Evolutionary conservation across 2,329 filamentous ascomycete genomes (phyloP), one percentile per base, ranked within the genome.

Genomic region (Fusarium temperatum): DNA sequence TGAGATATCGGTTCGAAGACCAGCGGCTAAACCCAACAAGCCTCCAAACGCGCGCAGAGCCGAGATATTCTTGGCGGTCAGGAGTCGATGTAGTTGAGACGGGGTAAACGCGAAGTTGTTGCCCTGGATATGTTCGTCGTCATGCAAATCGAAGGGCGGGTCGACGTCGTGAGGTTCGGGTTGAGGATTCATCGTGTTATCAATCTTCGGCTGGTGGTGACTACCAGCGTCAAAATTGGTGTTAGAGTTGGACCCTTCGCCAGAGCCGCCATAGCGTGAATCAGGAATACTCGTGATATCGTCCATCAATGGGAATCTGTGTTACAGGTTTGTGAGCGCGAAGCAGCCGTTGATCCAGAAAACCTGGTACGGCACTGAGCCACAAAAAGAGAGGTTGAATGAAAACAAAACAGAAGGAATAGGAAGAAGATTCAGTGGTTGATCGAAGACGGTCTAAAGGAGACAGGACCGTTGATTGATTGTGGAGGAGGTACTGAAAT

Each of bases 31-130:
- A n/a, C 88, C 88, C 14, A 80, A 75, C 18, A 89, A 76, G 22
- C 88, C 88, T n/a, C 88, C 88, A 68, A 90, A 83, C 22, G 85
- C 86, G 55, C 84, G 82, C 41, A 88, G 85, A 17, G 85, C 87
- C 14, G 83, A 66, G 12, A 88, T 80, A 24, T 82, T 87, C 60
- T 87, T 86, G 30, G 86, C 83, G n/a, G 85, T 86, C 36, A 88
- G 76, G 38, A 90, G 83, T 65, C 87, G 88, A 77, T 87, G 86
- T 7, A 90, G 80, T 64, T 89, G 87, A 8, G 84, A 83, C 4
- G 88, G 86, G 1, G 85, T 84, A 66, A 89, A 90, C 18, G 87
- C 88, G 68, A 90, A 90, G 12, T 82, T 84, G 75, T 87, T 88
- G 63, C 74, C 73, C 17, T 77, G 70, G 24, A 78, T 59, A 38